phyloP scores from a whole-genome alignment of 2,329 filamentous ascomycete species.

The Fusarium mundagurra region DNA sequence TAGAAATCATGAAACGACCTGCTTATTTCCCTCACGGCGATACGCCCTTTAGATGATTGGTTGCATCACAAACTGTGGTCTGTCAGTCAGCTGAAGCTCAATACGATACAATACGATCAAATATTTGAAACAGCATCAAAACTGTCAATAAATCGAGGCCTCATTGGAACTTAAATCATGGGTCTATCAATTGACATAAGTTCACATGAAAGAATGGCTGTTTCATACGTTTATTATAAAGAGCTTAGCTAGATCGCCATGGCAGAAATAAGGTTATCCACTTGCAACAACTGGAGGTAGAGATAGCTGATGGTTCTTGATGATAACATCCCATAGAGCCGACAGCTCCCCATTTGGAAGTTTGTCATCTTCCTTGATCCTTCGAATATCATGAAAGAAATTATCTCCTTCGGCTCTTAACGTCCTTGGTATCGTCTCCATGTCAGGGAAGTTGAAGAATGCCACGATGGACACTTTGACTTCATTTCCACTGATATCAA shows the following conservation, averaged over 20 bases:
- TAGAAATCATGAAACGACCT: neutral
- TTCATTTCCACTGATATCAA: conserved; percentile 4
- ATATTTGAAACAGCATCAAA: neutral
- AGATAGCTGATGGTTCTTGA: neutral
- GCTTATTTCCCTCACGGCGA: neutral
- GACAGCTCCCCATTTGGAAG: neutral
- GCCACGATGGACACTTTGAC: conserved; percentile 19
- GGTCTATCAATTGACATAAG: no score
- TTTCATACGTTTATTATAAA: no score
- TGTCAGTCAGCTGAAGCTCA: neutral
- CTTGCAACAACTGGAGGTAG: neutral
- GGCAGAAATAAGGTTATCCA: neutral
- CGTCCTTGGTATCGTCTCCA: neutral
- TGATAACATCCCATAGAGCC: neutral
- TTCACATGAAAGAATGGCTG: accelerated
- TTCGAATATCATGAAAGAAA: neutral
- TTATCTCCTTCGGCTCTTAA: neutral
- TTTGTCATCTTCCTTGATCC: conserved; percentile 3
- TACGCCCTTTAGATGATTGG: neutral
- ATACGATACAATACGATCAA: neutral
- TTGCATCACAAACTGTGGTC: neutral
- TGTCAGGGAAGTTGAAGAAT: conserved; percentile 23
- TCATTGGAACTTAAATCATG: neutral
- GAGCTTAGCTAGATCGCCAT: no score
- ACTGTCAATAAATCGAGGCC: neutral